Base-by-base conservation (phyloP, 2,329 filamentous ascomycete species). In the Phialophora verrucosa region DNA sequence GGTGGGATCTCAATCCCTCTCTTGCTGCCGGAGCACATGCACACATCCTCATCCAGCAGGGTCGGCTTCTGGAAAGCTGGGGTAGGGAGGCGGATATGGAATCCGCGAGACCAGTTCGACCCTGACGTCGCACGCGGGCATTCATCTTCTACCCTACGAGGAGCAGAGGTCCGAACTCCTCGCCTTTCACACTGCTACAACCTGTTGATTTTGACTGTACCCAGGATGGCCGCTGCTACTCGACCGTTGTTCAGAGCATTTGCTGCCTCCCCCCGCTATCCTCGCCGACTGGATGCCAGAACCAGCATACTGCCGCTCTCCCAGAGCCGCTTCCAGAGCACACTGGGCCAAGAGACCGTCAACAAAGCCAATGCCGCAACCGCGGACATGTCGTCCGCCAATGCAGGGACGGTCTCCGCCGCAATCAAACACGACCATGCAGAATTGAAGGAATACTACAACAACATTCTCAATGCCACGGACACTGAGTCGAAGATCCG, bases 401-500 rank as follows among this genome's bases (percentile, higher is more conserved):
- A 55, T 10, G 25, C 53, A 1, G 25, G n/a, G 14, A 55, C 27
- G 3, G 53, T 55, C 4, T 55, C 25, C 11, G 25, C 12, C 17
- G 72, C 73, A 4, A 80, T 83, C 68, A 77, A 75, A 53, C 68
- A 75, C 29, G 82, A 83, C 69, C 81, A 83, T 63, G 74, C 74
- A 14, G 74, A 79, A 44, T 71, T 83, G 27, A 76, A 80, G 62
- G 67, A 75, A 2, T 80, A 78, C 69, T 83, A 83, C 72, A 74
- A 80, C 20, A 77, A 78, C 17, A 76, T 84, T 42, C 68, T 81
- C 64, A 76, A 78, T 49, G 75, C 79, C 4, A 72, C 71, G 17
- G 78, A 83, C 59, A 70, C 72, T 35, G 82, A 83, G 35, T 76
- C 80, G 29, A 77, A 80, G 62, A 76, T 75, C 5, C 77, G 80